These are phyloP conservation scores for Magnolia officinalis DNA, from an alignment of 164 flowering plant genomes.

Conservation along the genomic window DNA sequence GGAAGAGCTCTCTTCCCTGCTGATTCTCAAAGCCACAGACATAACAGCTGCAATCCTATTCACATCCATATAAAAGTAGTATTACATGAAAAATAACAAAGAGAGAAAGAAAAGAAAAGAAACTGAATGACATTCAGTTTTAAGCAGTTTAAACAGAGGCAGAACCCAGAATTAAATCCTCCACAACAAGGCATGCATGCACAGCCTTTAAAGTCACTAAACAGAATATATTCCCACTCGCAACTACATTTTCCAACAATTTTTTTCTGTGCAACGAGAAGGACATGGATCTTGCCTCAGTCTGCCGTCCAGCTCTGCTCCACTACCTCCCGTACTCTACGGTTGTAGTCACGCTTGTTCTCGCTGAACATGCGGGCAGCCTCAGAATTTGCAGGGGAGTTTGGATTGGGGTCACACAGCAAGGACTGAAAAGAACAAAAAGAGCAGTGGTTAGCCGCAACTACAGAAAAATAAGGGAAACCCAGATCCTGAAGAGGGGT, in stretches of 20 bases:
- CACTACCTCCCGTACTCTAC: slow-evolving; percentile 70
- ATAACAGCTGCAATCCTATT: too few relatives aligned
- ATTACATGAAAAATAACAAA: slow-evolving; percentile 1
- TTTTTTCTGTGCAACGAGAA: neutral
- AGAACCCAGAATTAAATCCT: slow-evolving; percentile 6
- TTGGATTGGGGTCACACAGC: slow-evolving; percentile 82
- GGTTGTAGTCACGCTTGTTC: slow-evolving; percentile 75
- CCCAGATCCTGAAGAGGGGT: too few relatives aligned
- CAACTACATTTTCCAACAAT: neutral
- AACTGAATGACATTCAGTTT: neutral
- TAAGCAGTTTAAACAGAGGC: neutral
- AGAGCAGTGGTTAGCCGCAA: neutral
- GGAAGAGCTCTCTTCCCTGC: too few relatives aligned
- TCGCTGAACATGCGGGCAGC: slow-evolving; percentile 82
- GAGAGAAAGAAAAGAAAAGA: neutral
- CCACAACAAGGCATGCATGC: neutral
- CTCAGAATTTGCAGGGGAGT: slow-evolving; percentile 83
- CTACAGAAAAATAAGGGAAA: too few relatives aligned
- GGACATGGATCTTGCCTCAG: slow-evolving; percentile 14
- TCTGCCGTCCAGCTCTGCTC: slow-evolving; percentile 94
- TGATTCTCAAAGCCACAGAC: too few relatives aligned
- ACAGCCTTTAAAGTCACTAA: neutral
- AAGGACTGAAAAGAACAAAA: slow-evolving; percentile 45
- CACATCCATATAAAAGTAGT: neutral
- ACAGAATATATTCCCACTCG: neutral